Evolutionary conservation across 441 rosid genomes (phyloP), one percentile per base, ranked within the genome.

Genomic region (Pelargonium cotyledonis): DNA sequence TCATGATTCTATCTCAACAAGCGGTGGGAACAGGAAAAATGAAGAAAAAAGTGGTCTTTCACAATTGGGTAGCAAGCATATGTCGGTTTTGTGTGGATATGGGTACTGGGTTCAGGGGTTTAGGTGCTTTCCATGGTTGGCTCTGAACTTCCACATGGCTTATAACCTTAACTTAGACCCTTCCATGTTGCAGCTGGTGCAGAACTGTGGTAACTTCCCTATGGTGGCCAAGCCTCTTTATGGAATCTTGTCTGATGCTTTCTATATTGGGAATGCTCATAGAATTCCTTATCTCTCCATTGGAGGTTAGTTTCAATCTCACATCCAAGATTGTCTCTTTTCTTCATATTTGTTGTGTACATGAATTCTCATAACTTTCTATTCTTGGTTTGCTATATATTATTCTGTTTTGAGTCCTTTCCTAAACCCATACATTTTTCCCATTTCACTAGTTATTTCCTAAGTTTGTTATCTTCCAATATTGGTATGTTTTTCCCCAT

Each of bases 81-180:
- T 86, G 85, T 41, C 74, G 65, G 76, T 53, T 71, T 63, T 86
- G 79, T 88, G 97, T 81, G 97, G 93, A 15, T 73, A 88, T 72
- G 97, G 95, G 58, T 91, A 89, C 57, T 89, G 93, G 89, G 75
- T 86, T 26, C 95, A 91, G 69, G 97, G 97, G 1, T 87, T 85
- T 41, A 82, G 97, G 81, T 85, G 93, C 77, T 91, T 91, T 72
- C 93, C 97, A 49, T 91, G 97, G 97, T 74, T 91, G 75, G 86
- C 93, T 58, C 86, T 88, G 70, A 91, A 87, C 81, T 91, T 86
- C 77, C 90, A 89, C 75, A 84, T 91, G 93, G 92, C 86, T 51
- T 41, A 86, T 29, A 78, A 79, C 73, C 90, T 91, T 21, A 83
- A 74, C 40, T 74, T 91, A 77, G 77, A 83, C 49, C 97, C 97